Evolutionary conservation across 805 yeast species (phyloP), one percentile per base, ranked within the genome.

Genomic region (Saccharomycopsis guyanensis): DNA sequence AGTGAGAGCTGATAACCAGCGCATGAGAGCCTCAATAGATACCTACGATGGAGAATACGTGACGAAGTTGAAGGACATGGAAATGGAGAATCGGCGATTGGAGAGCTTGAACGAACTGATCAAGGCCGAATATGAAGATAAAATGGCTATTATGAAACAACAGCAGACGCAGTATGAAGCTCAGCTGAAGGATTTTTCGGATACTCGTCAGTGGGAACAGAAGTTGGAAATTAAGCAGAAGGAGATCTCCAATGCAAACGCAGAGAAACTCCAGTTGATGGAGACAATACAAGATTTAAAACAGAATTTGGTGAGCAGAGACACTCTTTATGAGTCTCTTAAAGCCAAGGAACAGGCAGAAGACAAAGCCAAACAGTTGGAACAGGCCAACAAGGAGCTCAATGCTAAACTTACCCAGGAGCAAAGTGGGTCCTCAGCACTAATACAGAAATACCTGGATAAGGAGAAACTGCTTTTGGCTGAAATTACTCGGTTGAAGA

Each of bases 401-500:
- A 13, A 35, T 18, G 4, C 24, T 4, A 38, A 32, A 34, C 24
- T 43, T 7, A 8, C 37, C 16, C 35, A 43, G 16, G 47, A 43
- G 24, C 42, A 43, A 31, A 24, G 23, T 6, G 36, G 42, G 4
- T 19, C 38, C 3, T 29, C 42, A 27, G n/a, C 29, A 13, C 13
- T 37, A 4, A 38, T 31, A 3, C 47, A 43, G 19, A 29, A 43
- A 15, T 23, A 43, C 23, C 27, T 20, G 20, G 37, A 33, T 7
- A 33, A 33, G 12, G 37, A 33, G 20, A 44, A 33, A 31, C 44
- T 33, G 20, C 31, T 31, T 12, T 12, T 45, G 33, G 35, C 32
- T 3, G 44, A 45, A 13, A 45, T 45, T 7, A 15, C 7, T 16
- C 15, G 16, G 25, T 19, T 39, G 13, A 45, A 39, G 12, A 22